Base-by-base conservation (phyloP, 495 filamentous ascomycete genomes). In the Annulohypoxylon nitens region DNA sequence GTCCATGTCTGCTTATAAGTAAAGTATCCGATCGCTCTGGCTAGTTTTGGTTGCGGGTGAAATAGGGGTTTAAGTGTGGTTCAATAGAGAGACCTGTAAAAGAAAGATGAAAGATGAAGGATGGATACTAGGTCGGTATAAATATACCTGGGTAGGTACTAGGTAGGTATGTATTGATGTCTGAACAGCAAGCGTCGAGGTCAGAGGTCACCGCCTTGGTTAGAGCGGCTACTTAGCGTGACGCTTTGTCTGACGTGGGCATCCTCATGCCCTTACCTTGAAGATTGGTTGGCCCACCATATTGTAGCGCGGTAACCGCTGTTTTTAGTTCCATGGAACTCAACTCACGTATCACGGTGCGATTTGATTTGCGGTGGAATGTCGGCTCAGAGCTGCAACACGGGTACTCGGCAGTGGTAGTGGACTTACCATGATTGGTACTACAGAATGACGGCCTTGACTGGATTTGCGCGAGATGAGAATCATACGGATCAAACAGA, bases 231-330 rank as follows among this genome's bases (percentile, higher is more conserved):
- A 12, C 45, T 54, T 51, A 59, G 16, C 43, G 59, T 67, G 51
- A 30, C 58, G 37, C 41, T 59, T 64, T 6, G 41, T 60, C 51
- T 67, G 70, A 73, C 70, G 70, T 73, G 70, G 55, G 64, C 64
- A 39, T 57, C 48, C 34, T 14, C 57, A 53, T 47, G 48, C 60
- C 60, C 34, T 55, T 48, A 47, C 36, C 33, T 58, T 26, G 23
- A 41, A 34, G 23, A 69, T 53, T 54, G 43, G 36, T 48, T 62
- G 57, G 59, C 53, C 16, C 51, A n/a, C 14, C 59, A 58, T 58
- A 23, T 0, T 55, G 50, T 41, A 47, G 59, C 59, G 18, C 47
- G 20, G 37, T 3, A 60, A 41, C 48, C 26, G 47, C 61, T 53
- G 43, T 16, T 23, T 30, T 10, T 33, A 26, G 51, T 63, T 41